Conservation (phyloP, 2,329 filamentous ascomycete genomes). For the Corinectria fuckeliana region DNA sequence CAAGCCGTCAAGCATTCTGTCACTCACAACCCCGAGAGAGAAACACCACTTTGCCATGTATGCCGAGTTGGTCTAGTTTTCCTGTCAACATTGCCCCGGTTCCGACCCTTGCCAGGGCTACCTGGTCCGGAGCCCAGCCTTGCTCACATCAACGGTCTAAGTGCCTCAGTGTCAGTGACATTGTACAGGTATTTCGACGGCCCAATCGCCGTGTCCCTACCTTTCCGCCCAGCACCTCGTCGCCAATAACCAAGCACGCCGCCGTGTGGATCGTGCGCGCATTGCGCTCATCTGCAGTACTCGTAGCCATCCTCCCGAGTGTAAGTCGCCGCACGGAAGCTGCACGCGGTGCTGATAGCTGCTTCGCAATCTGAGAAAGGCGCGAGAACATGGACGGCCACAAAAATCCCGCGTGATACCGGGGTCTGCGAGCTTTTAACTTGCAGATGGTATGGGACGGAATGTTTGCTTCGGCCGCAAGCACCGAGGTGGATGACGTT, state of each 20-base stretch:
- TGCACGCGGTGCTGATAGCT: constrained; percentile 56
- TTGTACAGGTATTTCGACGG: not conserved
- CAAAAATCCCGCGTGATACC: constrained; percentile 7
- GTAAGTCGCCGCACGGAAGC: constrained; percentile 44
- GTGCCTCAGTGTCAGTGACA: constrained; percentile 19
- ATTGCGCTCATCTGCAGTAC: constrained; percentile 61
- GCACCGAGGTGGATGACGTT: constrained; percentile 12
- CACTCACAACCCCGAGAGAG: constrained; percentile 62
- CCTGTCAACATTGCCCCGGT: constrained; percentile 24
- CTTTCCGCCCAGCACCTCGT: constrained; percentile 95
- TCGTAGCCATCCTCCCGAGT: constrained; percentile 49
- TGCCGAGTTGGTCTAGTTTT: constrained; percentile 65
- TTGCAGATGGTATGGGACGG: not conserved
- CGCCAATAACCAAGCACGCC: constrained; percentile 93
- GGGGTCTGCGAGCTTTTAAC: constrained; percentile 1
- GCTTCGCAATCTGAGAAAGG: constrained; percentile 74
- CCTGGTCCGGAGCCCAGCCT: not conserved
- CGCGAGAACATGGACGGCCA: constrained; percentile 72
- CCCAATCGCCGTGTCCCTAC: constrained; percentile 50
- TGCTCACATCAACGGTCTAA: constrained; percentile 51
- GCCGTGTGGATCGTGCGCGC: constrained; percentile 82
- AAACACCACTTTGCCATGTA: constrained; percentile 72
- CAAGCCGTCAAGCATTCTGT: not conserved
- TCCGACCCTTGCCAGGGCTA: not conserved
- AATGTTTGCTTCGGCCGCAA: not conserved